Conservation (phyloP, 2,329 filamentous ascomycete genomes). For the Camillea tinctor region DNA sequence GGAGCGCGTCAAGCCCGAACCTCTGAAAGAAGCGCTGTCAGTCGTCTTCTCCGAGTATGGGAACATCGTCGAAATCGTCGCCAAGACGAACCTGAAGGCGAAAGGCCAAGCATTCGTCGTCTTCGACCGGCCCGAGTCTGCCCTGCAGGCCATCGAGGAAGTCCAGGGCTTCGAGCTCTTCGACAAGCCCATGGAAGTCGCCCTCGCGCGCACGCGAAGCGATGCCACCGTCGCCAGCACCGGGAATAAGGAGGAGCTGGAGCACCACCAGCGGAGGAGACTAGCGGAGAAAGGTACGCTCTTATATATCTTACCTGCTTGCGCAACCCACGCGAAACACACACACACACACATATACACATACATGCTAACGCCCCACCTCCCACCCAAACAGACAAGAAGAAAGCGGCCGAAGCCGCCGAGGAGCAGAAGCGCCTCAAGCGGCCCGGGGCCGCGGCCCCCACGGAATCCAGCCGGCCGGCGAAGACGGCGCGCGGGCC, state of each 20-base stretch:
- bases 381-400: slow-evolving; percentile 53
- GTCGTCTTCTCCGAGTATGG: slow-evolving; percentile 90
- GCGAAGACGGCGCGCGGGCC: slow-evolving; percentile 68
- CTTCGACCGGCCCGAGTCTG: slow-evolving; percentile 79
- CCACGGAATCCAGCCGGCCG: slow-evolving; percentile 54
- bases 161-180: slow-evolving; percentile 91
- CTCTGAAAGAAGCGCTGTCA: slow-evolving; percentile 69
- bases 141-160: slow-evolving; percentile 78
- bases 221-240: slow-evolving; percentile 80
- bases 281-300: slow-evolving; percentile 82
- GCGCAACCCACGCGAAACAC: no score
- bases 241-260: slow-evolving; percentile 77
- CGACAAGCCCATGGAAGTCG: slow-evolving; percentile 83
- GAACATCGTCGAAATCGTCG: slow-evolving; percentile 77
- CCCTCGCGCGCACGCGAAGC: slow-evolving; percentile 78
- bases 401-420: slow-evolving; percentile 78
- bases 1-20: slow-evolving; percentile 82
- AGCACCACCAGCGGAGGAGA: slow-evolving; percentile 79
- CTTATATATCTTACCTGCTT: no score
- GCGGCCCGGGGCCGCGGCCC: slow-evolving; percentile 48
- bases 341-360: no score
- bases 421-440: slow-evolving; percentile 78
- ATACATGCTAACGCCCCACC: not conserved
- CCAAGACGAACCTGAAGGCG: slow-evolving; percentile 85
- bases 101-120: slow-evolving; percentile 97